Evolutionary conservation across 352 stramenopile species (phyloP), one percentile per base, ranked within the genome.

Genomic region (Pythium pyrilobum): DNA sequence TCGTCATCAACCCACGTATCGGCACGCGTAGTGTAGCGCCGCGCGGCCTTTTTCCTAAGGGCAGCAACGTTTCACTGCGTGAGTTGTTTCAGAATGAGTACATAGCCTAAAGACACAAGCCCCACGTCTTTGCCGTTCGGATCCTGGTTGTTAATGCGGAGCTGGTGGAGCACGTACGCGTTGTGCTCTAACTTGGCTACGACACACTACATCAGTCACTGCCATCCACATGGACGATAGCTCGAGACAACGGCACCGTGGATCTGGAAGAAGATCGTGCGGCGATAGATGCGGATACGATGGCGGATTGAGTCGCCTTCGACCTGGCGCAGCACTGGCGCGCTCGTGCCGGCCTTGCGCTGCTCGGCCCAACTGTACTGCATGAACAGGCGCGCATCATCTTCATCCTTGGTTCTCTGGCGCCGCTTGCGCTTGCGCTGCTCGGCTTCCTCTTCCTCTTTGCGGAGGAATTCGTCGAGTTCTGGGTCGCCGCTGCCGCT

Each of bases 261-360:
- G 49, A 92, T 87, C 48, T 89, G 81, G 52, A 92, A 92, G 55
- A 81, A 81, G 27, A 89, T 82, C 23, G 81, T 85, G 47, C 77
- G 69, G 1, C 77, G 71, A 43, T 89, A 92, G 12, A 83, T 59
- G 21, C 71, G 72, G 39, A 92, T 66, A 11, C 81, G 72, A 32
- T 89, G 75, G 49, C 67, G 73, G 53, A 89, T 59, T 0, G 76
- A 88, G 51, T 92, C 77, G 39, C 79, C 77, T 51, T 89, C 77
- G 20, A 87, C 72, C 49, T 89, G 77, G 6, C 78, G 77, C 51
- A 92, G 56, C 20, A 85, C 74, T 15, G 77, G 75, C n/a, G 75
- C 71, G 21, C 64, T 87, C 21, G 73, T 81, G 33, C 79, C 81
- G 9, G 66, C 50, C 29, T 83, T 79, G 27, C 66, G 68, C 52